A percentile compares a stretch with the other conserved stretches of the same genome.
These are phyloP conservation scores for Darksidea phi DNA, from an alignment of 495 filamentous ascomycete species.

Conservation along the genomic window DNA sequence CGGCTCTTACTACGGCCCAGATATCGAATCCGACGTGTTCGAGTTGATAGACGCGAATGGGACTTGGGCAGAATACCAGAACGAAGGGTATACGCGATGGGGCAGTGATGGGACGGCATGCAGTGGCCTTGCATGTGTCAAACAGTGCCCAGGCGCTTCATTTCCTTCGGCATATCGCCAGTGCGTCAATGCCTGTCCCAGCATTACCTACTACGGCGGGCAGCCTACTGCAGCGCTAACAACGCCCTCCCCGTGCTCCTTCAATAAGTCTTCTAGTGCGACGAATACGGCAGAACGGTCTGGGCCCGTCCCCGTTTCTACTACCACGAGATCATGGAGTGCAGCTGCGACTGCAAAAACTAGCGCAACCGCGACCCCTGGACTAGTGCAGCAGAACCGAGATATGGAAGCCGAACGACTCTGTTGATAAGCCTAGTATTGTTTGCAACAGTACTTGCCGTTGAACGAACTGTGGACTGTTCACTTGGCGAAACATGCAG, in stretches of 20 bases:
- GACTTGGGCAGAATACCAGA: constrained; percentile 4
- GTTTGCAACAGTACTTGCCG: too few relatives aligned
- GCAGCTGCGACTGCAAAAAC: neutral
- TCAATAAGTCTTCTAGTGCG: neutral
- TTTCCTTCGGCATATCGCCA: neutral
- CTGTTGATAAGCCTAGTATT: neutral
- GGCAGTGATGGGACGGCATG: constrained; percentile 7
- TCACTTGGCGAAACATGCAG: too few relatives aligned
- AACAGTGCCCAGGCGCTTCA: constrained; percentile 4
- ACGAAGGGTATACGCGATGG: constrained; percentile 21
- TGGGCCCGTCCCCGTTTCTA: neutral
- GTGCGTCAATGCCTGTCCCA: constrained; percentile 16
- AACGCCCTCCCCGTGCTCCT: constrained; percentile 5
- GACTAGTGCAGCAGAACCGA: neutral
- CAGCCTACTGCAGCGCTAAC: constrained; percentile 12
- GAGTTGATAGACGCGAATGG: constrained; percentile 4
- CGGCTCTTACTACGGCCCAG: constrained; percentile 11
- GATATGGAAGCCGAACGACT: neutral
- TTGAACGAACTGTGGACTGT: too few relatives aligned
- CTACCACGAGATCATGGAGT: neutral
- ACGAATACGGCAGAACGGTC: neutral
- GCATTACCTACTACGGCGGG: constrained; percentile 3
- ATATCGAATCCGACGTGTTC: constrained; percentile 11
- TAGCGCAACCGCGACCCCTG: too few relatives aligned
- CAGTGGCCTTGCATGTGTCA: neutral